Percentiles rank a stretch among this genome's conserved stretches.
phyloP scores from a whole-genome alignment of 2,329 filamentous ascomycete species.

The Rhynchosporium secalis region DNA sequence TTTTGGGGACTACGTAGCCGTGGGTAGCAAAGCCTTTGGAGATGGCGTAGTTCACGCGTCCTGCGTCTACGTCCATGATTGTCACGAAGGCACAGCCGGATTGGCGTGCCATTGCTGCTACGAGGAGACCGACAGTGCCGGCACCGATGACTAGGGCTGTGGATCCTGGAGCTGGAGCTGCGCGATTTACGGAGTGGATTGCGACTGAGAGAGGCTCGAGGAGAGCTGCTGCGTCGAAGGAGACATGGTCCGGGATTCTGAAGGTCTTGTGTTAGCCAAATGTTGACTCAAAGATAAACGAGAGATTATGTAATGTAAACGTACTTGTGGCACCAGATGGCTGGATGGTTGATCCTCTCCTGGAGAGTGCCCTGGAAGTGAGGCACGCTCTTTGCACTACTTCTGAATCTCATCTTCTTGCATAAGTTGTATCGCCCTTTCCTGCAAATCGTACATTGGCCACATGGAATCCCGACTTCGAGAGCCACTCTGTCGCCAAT shows the following conservation, averaged over 20 bases:
- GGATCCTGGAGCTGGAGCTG: constrained; percentile 52
- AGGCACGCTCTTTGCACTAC: constrained; percentile 62
- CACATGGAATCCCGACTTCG: constrained; percentile 92
- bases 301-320: constrained; percentile 27
- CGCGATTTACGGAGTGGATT: constrained; percentile 61
- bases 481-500: constrained; percentile 64
- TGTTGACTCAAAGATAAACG: background rate
- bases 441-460: constrained; percentile 83
- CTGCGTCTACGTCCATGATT: constrained; percentile 60
- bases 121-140: constrained; percentile 62
- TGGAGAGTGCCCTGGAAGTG: constrained; percentile 64
- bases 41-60: constrained; percentile 61
- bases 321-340: constrained; percentile 62
- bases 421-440: constrained; percentile 75
- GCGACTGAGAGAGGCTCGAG: constrained; percentile 63
- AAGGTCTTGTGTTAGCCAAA: constrained; percentile 12
- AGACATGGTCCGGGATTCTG: constrained; percentile 59
- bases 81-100: constrained; percentile 60
- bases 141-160: constrained; percentile 65
- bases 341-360: constrained; percentile 62
- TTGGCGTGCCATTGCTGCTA: constrained; percentile 61
- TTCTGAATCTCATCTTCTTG: constrained; percentile 61
- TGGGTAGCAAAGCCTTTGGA: constrained; percentile 59
- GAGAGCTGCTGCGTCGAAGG: constrained; percentile 59
- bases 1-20: constrained; percentile 53